A percentile compares a stretch with the other conserved stretches of the same genome.
Evolutionary conservation across 768 basidiomycete genomes (phyloP).

Genomic region (Lanmaoa pseudosensibilis): DNA sequence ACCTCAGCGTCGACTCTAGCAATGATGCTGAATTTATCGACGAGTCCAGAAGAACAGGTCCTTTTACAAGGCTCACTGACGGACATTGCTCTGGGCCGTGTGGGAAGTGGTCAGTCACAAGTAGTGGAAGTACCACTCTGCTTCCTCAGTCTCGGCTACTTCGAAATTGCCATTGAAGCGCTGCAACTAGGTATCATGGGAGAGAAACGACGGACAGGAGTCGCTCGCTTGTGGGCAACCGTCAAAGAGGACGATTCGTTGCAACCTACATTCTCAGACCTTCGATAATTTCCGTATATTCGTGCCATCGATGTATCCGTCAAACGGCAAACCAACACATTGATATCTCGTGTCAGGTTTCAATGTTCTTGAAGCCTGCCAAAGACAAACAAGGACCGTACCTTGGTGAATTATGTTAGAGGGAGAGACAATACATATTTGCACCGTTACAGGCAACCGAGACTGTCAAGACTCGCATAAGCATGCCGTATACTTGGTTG

Average conservation of each 20-base stretch:
- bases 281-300: neutral
- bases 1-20: conserved; percentile 49
- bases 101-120: conserved; percentile 53
- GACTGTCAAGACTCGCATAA: neutral
- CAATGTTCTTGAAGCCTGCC: neutral
- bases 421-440: neutral
- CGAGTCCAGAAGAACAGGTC: conserved; percentile 63
- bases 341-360: neutral
- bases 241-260: conserved; percentile 14
- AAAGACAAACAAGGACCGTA: neutral
- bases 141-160: conserved; percentile 71
- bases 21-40: conserved; percentile 52
- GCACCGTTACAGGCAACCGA: neutral
- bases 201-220: conserved; percentile 22
- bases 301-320: neutral
- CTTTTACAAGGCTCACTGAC: conserved; percentile 66
- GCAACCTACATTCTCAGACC: neutral
- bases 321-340: neutral
- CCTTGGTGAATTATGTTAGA: neutral
- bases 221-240: conserved; percentile 16
- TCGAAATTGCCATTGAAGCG: conserved; percentile 46
- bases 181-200: conserved; percentile 23
- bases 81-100: conserved; percentile 62
- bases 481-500: neutral
- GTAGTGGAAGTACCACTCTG: conserved; percentile 60